Conservation (phyloP, 2,329 filamentous ascomycete genomes). For the Stromatinia cepivora region DNA sequence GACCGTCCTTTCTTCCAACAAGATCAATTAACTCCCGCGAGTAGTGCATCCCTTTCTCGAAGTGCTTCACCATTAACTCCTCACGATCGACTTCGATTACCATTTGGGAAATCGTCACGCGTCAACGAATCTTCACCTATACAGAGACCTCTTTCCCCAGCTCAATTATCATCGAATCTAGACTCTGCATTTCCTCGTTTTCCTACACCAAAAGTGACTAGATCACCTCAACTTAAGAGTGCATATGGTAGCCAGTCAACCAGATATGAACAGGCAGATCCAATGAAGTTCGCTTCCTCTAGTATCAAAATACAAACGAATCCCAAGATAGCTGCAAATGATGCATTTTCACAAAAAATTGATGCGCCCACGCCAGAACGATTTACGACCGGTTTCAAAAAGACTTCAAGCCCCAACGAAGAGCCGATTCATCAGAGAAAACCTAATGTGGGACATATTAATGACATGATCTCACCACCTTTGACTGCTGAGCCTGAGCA, state of each 20-base stretch:
- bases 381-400: constrained; percentile 53
- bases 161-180: constrained; percentile 46
- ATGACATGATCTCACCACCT: constrained; percentile 25
- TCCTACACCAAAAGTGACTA: constrained; percentile 44
- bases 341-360: constrained; percentile 59
- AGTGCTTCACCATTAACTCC: constrained; percentile 64
- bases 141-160: constrained; percentile 47
- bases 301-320: constrained; percentile 43
- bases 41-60: constrained; percentile 56
- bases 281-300: constrained; percentile 44
- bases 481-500: constrained; percentile 22
- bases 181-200: constrained; percentile 57
- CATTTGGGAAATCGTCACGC: constrained; percentile 40
- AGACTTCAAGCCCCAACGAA: constrained; percentile 31
- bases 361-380: constrained; percentile 66
- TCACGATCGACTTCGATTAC: constrained; percentile 48
- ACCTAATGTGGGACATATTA: constrained; percentile 30
- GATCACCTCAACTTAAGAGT: constrained; percentile 20
- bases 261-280: constrained; percentile 41
- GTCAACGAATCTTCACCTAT: constrained; percentile 43
- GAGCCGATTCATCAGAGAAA: constrained; percentile 38
- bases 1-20: constrained; percentile 56
- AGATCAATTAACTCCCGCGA: constrained; percentile 63
- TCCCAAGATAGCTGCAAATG: constrained; percentile 46
- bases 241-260: constrained; percentile 28